Evolutionary conservation across 352 stramenopile genomes (phyloP), one percentile per base, ranked within the genome.

Genomic region (Elongisporangium undulatum): DNA sequence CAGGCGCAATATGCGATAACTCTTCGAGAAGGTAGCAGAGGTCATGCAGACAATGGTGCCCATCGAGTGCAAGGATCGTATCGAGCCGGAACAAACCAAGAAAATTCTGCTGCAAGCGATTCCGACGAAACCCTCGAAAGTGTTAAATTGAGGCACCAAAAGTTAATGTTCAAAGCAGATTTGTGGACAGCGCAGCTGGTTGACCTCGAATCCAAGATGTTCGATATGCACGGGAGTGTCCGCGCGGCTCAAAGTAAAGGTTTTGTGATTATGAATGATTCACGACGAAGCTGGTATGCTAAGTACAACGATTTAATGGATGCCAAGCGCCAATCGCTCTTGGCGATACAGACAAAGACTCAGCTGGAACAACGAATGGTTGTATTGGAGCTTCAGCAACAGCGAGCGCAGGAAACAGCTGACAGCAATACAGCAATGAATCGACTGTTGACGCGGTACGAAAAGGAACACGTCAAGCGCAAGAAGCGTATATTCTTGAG

Each of bases 221-320:
- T 76, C 9, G 69, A 81, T 34, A 23, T 69, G n/a, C 53, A 65
- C 9, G 50, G 66, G 39, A 72, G 61, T 3, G 50, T 76, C 12
- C 55, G 67, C 15, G 17, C 71, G 5, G 66, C 72, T 0, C 67
- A 78, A 38, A 49, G 59, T 0, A 81, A 75, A 65, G 69, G 72
- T 7, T 23, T 56, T 4, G 64, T 76, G 19, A 70, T 81, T 22
- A 71, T 81, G 62, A 81, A 78, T 26, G 72, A 78, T 51, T 58
- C 67, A 2, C 50, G 66, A 48, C 61, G 66, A 59, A 69, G 23
- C 4, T 81, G 72, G 72, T 51, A 66, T 16, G 55, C 68, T 17
- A 26, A 71, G 21, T 74, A 59, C 51, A 26, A 61, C 10, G 69
- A 78, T 38, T 55, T 74, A 49, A 65, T 74, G 5, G 38, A 51